phyloP scores from a whole-genome alignment of 768 basidiomycete genomes.

The Goffeauzyma gilvescens region DNA sequence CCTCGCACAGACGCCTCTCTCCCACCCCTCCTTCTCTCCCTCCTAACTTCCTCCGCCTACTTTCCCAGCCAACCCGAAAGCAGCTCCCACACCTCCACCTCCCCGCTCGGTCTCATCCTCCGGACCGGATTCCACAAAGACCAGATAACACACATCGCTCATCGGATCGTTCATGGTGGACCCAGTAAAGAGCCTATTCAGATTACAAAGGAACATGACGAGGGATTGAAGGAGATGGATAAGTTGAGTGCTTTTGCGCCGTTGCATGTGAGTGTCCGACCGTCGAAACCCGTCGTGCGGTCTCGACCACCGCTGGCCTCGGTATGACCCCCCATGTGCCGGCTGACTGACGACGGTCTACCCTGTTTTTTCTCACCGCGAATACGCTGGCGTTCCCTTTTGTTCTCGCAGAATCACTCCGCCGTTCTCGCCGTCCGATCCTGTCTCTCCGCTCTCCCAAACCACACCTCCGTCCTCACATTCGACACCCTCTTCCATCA shows the following conservation, averaged over 20 bases:
- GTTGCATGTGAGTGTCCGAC: conserved; percentile 38
- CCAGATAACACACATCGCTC: conserved; percentile 31
- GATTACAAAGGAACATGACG: conserved; percentile 48
- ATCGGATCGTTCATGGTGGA: conserved; percentile 58
- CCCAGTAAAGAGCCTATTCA: conserved; percentile 51
- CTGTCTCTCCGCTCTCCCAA: conserved; percentile 45
- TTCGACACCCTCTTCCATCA: conserved; percentile 57
- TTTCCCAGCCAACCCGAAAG: too few relatives aligned
- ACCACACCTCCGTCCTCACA: conserved; percentile 56
- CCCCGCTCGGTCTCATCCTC: too few relatives aligned
- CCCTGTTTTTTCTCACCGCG: too few relatives aligned
- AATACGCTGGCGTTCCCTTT: too few relatives aligned
- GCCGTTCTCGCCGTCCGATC: conserved; percentile 35
- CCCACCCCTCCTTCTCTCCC: conserved; percentile 21
- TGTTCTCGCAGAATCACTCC: conserved; percentile 37
- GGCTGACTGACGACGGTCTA: too few relatives aligned
- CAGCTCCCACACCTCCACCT: too few relatives aligned
- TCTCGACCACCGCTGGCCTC: too few relatives aligned
- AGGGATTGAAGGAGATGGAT: conserved; percentile 55
- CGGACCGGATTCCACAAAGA: conserved; percentile 23
- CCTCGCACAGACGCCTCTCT: conserved; percentile 20
- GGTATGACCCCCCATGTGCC: too few relatives aligned
- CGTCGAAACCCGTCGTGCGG: too few relatives aligned
- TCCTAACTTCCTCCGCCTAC: conserved; percentile 14
- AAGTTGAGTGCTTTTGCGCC: conserved; percentile 49